phyloP scores from a whole-genome alignment of 257 asterid species.

The Salvia miltiorrhiza region DNA sequence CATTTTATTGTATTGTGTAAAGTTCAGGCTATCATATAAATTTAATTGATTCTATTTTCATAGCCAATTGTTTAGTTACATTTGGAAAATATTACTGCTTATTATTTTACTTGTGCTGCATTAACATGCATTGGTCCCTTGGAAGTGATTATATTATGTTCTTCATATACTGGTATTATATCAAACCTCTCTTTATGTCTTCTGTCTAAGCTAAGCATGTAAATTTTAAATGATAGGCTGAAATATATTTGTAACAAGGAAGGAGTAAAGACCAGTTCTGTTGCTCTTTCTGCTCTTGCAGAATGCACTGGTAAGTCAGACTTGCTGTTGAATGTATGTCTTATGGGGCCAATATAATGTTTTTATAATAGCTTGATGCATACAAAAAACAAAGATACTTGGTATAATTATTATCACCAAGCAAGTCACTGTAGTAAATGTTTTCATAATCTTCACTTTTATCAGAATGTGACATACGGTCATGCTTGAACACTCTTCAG shows the following conservation, averaged over 20 bases:
- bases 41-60: not conserved
- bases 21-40: not conserved
- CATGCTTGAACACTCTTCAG: slow-evolving; percentile 96
- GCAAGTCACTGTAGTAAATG: slow-evolving; percentile 7
- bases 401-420: not conserved
- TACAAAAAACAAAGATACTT: not conserved
- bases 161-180: slow-evolving; percentile 13
- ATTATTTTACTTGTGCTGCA: not conserved
- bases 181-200: slow-evolving; percentile 16
- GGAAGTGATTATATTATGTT: not conserved
- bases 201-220: slow-evolving; percentile 11
- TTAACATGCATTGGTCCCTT: not conserved
- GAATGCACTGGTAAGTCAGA: slow-evolving; percentile 69
- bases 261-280: slow-evolving; percentile 68
- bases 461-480: slow-evolving; percentile 88
- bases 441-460: slow-evolving; percentile 17
- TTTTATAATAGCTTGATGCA: not conserved
- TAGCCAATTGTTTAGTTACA: slow-evolving; percentile 9
- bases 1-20: not conserved
- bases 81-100: slow-evolving; percentile 10
- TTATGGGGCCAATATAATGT: not conserved
- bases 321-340: slow-evolving; percentile 10
- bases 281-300: slow-evolving; percentile 77
- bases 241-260: slow-evolving; percentile 86
- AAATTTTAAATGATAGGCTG: slow-evolving; percentile 53